Conservation (phyloP, 2,329 filamentous ascomycete species). For the Diplodia sapinea region DNA sequence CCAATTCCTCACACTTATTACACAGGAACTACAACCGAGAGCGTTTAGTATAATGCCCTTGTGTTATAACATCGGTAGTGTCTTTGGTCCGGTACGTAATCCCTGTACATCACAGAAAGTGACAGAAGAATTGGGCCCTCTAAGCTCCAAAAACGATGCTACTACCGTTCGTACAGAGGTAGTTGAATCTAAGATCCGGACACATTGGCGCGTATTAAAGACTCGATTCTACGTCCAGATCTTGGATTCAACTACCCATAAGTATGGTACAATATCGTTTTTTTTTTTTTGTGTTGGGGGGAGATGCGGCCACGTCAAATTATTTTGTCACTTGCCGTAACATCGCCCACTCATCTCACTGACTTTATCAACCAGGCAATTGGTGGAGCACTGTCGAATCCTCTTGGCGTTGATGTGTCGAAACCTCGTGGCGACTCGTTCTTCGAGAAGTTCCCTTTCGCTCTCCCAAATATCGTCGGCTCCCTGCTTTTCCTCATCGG, state of each 20-base stretch:
- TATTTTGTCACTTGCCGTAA: background rate
- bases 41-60: slow-evolving; percentile 95
- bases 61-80: slow-evolving; percentile 84
- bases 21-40: slow-evolving; percentile 74
- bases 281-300: too few relatives aligned
- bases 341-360: background rate
- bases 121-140: too few relatives aligned
- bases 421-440: slow-evolving; percentile 69
- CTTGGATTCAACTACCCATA: too few relatives aligned
- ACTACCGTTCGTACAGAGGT: too few relatives aligned
- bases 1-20: background rate
- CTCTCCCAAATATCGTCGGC: slow-evolving; percentile 80
- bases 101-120: background rate
- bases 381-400: slow-evolving; percentile 84
- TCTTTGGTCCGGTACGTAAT: slow-evolving; percentile 73
- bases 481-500: slow-evolving; percentile 79
- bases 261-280: too few relatives aligned
- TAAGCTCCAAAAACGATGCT: too few relatives aligned
- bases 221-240: too few relatives aligned
- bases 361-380: slow-evolving; percentile 55
- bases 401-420: slow-evolving; percentile 73
- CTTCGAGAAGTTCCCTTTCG: slow-evolving; percentile 79
- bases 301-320: too few relatives aligned
- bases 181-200: too few relatives aligned
- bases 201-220: too few relatives aligned